Evolutionary conservation across 805 yeast genomes (phyloP).

Genomic region (Candida boleticola): DNA sequence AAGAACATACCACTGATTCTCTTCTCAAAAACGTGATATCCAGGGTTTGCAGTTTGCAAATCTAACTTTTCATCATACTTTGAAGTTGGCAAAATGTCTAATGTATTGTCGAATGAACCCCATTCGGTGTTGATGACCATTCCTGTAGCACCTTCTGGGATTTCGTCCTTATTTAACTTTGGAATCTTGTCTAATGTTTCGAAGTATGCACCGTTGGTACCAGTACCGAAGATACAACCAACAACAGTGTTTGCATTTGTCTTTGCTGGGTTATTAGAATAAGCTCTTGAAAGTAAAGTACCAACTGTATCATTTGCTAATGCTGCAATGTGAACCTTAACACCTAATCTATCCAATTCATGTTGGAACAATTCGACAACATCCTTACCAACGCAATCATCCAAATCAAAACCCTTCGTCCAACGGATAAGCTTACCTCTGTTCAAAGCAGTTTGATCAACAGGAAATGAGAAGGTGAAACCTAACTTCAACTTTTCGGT

Average conservation of each 20-base stretch:
- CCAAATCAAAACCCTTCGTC: conserved; percentile 93
- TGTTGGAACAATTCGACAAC: conserved; percentile 71
- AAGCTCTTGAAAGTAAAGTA: conserved; percentile 84
- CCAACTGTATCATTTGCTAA: conserved; percentile 96
- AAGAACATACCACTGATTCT: conserved; percentile 89
- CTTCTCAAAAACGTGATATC: conserved; percentile 90
- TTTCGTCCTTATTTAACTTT: conserved; percentile 51
- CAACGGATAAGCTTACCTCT: conserved; percentile 85
- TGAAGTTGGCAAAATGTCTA: conserved; percentile 72
- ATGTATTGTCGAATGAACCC: conserved; percentile 93
- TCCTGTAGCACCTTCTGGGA: conserved; percentile 50
- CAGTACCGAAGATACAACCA: conserved; percentile 95
- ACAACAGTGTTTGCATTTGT: conserved; percentile 73
- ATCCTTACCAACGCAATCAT: conserved; percentile 82
- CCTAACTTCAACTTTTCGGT: conserved; percentile 63
- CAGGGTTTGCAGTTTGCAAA: conserved; percentile 71
- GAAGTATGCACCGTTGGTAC: conserved; percentile 93
- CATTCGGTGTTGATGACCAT: conserved; percentile 97
- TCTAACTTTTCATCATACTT: conserved; percentile 75
- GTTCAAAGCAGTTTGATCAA: conserved; percentile 76
- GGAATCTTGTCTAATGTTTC: conserved; percentile 73
- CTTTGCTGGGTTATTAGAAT: conserved; percentile 60
- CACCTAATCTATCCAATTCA: conserved; percentile 56
- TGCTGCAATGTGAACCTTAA: conserved; percentile 77
- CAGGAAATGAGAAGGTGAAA: conserved; percentile 93